Conservation (phyloP, 345 rosid species). For the Schrenkiella parvula region DNA sequence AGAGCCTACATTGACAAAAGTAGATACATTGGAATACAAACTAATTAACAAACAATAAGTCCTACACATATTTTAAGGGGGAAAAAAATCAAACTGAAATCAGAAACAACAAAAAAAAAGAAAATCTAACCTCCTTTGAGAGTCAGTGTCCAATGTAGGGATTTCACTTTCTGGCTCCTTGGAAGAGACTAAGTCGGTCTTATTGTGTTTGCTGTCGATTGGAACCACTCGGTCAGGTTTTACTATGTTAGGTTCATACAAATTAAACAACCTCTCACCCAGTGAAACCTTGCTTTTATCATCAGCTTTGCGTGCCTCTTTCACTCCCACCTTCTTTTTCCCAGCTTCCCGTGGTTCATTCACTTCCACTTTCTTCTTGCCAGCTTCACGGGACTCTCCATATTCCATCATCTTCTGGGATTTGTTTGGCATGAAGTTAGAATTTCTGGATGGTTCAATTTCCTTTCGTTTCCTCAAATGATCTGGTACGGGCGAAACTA, state of each 20-base stretch:
- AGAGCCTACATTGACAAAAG: slow-evolving; percentile 44
- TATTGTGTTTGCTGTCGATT: slow-evolving; percentile 22
- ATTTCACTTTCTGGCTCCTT: slow-evolving; percentile 36
- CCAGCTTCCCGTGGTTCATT: slow-evolving; percentile 30
- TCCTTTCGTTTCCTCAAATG: slow-evolving; percentile 38
- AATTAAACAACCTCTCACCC: slow-evolving; percentile 38
- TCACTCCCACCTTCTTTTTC: slow-evolving; percentile 27
- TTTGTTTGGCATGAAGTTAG: slow-evolving; percentile 27
- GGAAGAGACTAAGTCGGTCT: slow-evolving; percentile 15
- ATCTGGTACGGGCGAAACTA: slow-evolving; percentile 34
- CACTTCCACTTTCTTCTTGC: slow-evolving; percentile 29
- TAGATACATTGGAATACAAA: slow-evolving; percentile 2
- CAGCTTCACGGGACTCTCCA: slow-evolving; percentile 34
- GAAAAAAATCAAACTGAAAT: neutral
- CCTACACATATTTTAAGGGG: slow-evolving; percentile 1
- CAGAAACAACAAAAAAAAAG: slow-evolving; percentile 2
- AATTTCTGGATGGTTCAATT: slow-evolving; percentile 32
- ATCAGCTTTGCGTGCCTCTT: slow-evolving; percentile 33
- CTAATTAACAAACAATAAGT: neutral
- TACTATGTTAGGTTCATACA: slow-evolving; percentile 31
- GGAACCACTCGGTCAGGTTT: slow-evolving; percentile 30
- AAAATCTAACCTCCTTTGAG: slow-evolving; percentile 58
- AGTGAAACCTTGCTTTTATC: slow-evolving; percentile 37
- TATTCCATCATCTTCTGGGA: slow-evolving; percentile 29
- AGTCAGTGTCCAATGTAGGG: slow-evolving; percentile 52